Percentiles rank a stretch among this genome's conserved stretches.
These are phyloP conservation scores for Rutstroemia sp. DNA, from an alignment of 2,329 filamentous ascomycete genomes.

Conservation along the genomic window DNA sequence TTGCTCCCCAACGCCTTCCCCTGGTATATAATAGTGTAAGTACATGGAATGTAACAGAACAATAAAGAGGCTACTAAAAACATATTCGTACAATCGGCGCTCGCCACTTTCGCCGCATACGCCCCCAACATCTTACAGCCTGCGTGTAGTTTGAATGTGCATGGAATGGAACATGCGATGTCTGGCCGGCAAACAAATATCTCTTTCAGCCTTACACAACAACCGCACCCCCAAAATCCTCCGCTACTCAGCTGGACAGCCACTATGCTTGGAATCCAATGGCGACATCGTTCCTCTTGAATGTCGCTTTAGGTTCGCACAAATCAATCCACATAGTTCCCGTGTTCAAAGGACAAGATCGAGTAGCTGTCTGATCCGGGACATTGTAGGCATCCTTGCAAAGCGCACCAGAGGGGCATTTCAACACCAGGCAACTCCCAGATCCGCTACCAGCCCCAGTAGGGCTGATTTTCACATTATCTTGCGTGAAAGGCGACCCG, in stretches of 20 bases:
- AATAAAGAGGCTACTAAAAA: not conserved
- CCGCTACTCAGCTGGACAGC: not conserved
- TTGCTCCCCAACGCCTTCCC: slow-evolving; percentile 4
- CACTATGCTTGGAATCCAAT: slow-evolving; percentile 3
- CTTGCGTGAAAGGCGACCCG: slow-evolving; percentile 4
- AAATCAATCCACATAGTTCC: slow-evolving; percentile 8
- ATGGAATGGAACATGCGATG: not conserved
- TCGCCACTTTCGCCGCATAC: not conserved
- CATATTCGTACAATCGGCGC: not conserved
- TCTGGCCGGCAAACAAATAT: not conserved
- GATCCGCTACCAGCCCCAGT: slow-evolving; percentile 1
- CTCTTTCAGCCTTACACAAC: not conserved
- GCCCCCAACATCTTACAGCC: not conserved
- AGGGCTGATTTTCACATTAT: slow-evolving; percentile 8
- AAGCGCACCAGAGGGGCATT: slow-evolving; percentile 2
- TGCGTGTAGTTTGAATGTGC: not conserved
- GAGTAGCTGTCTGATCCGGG: slow-evolving; percentile 2
- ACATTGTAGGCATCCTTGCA: slow-evolving; percentile 8
- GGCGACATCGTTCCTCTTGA: not conserved
- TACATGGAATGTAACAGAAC: not conserved
- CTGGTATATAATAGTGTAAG: not conserved
- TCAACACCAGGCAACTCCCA: slow-evolving; percentile 2
- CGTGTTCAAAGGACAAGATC: not conserved
- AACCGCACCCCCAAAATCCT: too few relatives aligned
- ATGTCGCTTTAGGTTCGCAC: not conserved